phyloP scores from a whole-genome alignment of 2,329 filamentous ascomycete genomes.

The Alternaria panax region DNA sequence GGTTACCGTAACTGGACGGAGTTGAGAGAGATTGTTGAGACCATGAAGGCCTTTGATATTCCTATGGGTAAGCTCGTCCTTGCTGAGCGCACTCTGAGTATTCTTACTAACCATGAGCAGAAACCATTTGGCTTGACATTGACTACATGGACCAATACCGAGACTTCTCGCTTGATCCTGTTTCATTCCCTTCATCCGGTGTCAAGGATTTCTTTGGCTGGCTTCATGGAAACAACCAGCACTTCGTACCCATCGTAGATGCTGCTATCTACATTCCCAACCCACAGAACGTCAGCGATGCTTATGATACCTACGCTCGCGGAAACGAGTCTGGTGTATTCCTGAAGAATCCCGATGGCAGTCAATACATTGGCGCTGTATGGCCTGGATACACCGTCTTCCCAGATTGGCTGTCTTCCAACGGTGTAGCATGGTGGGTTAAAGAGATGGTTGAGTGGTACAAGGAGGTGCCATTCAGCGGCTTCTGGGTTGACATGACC shows the following conservation, averaged over 20 bases:
- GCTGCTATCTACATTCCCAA: constrained; percentile 75
- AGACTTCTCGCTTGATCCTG: constrained; percentile 64
- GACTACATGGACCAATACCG: constrained; percentile 57
- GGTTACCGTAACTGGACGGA: constrained; percentile 78
- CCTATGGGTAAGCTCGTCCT: constrained; percentile 51
- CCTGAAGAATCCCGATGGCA: constrained; percentile 63
- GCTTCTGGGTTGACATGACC: constrained; percentile 68
- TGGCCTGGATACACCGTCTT: constrained; percentile 69
- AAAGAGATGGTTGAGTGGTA: constrained; percentile 61
- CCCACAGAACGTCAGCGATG: constrained; percentile 70
- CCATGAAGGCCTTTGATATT: constrained; percentile 63
- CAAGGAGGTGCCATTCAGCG: constrained; percentile 61
- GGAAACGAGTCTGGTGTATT: constrained; percentile 60
- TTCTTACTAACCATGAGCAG: constrained; percentile 9
- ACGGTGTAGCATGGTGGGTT: constrained; percentile 67
- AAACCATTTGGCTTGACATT: constrained; percentile 56
- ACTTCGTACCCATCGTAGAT: constrained; percentile 69
- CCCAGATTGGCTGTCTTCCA: constrained; percentile 66
- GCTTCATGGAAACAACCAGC: constrained; percentile 62
- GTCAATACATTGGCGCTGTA: constrained; percentile 62
- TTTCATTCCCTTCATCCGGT: constrained; percentile 59
- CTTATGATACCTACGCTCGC: constrained; percentile 59
- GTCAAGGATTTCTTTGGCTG: constrained; percentile 61
- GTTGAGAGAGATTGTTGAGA: constrained; percentile 64
- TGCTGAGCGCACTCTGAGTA: not conserved